Evolutionary conservation across 78 protist species (phyloP).

Genomic region (Dictyostelium firmibasis): DNA sequence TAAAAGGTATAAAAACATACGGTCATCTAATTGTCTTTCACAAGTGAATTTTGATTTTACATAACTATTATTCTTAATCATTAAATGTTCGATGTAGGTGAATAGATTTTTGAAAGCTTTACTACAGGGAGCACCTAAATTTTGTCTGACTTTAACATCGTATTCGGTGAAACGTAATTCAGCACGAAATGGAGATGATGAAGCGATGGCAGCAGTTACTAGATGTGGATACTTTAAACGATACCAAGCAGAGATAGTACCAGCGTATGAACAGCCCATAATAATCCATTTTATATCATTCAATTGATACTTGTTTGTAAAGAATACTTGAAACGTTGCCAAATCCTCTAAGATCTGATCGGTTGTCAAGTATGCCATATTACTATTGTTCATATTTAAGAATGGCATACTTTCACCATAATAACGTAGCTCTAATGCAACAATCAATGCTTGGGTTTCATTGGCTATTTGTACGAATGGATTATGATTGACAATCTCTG

Average conservation of each 20-base stretch:
- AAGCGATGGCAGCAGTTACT: slow-evolving; percentile 44
- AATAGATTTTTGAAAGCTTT: slow-evolving; percentile 1
- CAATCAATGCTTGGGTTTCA: slow-evolving; percentile 30
- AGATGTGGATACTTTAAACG: slow-evolving; percentile 62
- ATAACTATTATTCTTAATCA: not conserved
- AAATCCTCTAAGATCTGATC: slow-evolving; percentile 74
- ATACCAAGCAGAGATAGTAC: slow-evolving; percentile 70
- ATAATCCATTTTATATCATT: slow-evolving; percentile 44
- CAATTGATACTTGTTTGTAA: not conserved
- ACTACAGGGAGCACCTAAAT: slow-evolving; percentile 24
- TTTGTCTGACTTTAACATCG: slow-evolving; percentile 38
- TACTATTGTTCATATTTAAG: slow-evolving; percentile 9
- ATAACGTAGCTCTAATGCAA: slow-evolving; percentile 57
- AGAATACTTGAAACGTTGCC: slow-evolving; percentile 25
- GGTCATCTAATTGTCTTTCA: slow-evolving; percentile 20
- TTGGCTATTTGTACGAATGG: slow-evolving; percentile 54
- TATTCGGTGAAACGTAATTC: slow-evolving; percentile 13
- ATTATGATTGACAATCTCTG: slow-evolving; percentile 11
- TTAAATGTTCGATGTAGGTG: slow-evolving; percentile 1
- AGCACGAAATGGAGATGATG: slow-evolving; percentile 56
- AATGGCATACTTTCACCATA: slow-evolving; percentile 73
- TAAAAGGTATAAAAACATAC: slow-evolving; percentile 46
- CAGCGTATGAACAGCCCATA: slow-evolving; percentile 75
- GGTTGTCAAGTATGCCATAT: slow-evolving; percentile 41
- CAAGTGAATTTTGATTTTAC: slow-evolving; percentile 22